phyloP scores from a whole-genome alignment of 805 yeast genomes.

The Metschnikowia lochheadii region DNA sequence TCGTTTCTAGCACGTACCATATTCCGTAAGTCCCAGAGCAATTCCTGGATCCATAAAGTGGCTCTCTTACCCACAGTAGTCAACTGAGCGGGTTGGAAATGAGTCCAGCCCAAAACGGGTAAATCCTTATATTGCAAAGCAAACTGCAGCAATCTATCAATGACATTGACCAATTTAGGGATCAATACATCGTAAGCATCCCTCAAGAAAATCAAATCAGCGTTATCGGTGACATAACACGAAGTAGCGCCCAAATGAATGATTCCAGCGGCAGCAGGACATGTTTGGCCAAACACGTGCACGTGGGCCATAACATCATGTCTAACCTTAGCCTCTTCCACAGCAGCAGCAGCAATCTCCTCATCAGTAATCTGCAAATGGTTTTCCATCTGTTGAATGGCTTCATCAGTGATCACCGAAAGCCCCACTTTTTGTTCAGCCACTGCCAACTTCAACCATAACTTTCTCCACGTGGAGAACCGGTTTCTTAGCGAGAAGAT shows the following conservation, averaged over 20 bases:
- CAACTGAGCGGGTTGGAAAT: slow-evolving; percentile 98
- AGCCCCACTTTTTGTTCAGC: slow-evolving; percentile 94
- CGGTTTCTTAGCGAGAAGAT: slow-evolving; percentile 91
- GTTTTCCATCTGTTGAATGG: slow-evolving; percentile 76
- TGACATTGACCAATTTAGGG: slow-evolving; percentile 94
- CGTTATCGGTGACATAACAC: slow-evolving; percentile 96
- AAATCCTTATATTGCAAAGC: slow-evolving; percentile 90
- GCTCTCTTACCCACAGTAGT: slow-evolving; percentile 99
- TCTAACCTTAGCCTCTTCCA: slow-evolving; percentile 95
- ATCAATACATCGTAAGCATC: slow-evolving; percentile 90
- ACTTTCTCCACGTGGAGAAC: slow-evolving; percentile 96
- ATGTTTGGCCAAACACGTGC: slow-evolving; percentile 86
- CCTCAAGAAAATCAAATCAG: slow-evolving; percentile 92
- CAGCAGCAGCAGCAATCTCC: slow-evolving; percentile 83
- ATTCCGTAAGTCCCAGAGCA: slow-evolving; percentile 96
- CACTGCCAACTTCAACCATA: slow-evolving; percentile 91
- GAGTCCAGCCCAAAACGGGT: slow-evolving; percentile 99
- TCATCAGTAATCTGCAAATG: slow-evolving; percentile 86
- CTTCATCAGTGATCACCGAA: slow-evolving; percentile 80
- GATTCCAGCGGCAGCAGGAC: slow-evolving; percentile 96
- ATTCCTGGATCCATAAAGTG: slow-evolving; percentile 95
- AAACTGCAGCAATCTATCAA: slow-evolving; percentile 81
- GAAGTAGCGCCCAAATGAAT: slow-evolving; percentile 98
- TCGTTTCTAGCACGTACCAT: slow-evolving; percentile 95
- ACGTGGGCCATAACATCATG: slow-evolving; percentile 99